Conservation (phyloP, 2,329 filamentous ascomycete genomes). For the Fusarium odoratissimum region DNA sequence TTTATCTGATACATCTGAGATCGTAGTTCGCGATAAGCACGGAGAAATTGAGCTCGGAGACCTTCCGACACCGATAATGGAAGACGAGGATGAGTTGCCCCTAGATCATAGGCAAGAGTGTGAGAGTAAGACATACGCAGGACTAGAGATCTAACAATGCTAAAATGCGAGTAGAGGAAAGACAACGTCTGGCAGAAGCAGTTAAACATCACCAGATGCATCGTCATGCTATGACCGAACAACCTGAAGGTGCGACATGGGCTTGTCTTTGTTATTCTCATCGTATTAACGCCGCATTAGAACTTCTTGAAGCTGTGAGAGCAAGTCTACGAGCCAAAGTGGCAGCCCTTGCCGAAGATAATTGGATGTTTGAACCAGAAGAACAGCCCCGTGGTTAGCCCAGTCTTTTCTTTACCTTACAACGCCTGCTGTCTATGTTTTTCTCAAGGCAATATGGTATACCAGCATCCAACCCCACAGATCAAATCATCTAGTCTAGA, state of each 20-base stretch:
- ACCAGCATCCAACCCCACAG: constrained; percentile 13
- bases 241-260: constrained; percentile 69
- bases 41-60: constrained; percentile 72
- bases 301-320: constrained; percentile 76
- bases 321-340: constrained; percentile 79
- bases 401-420: constrained; percentile 37
- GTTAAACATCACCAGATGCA: constrained; percentile 71
- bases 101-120: constrained; percentile 68
- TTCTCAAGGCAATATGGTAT: constrained; percentile 43
- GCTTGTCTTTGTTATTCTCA: background rate
- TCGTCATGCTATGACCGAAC: constrained; percentile 66
- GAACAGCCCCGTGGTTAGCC: constrained; percentile 57
- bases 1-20: constrained; percentile 62
- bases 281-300: constrained; percentile 53
- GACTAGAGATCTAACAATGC: background rate
- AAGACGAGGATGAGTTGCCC: constrained; percentile 66
- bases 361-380: constrained; percentile 90
- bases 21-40: constrained; percentile 71
- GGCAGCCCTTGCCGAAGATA: constrained; percentile 80
- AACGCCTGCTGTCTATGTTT: constrained; percentile 46
- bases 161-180: constrained; percentile 59
- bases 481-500: constrained; percentile 60
- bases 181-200: constrained; percentile 69
- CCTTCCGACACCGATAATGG: constrained; percentile 63
- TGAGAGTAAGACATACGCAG: constrained; percentile 58